Percentiles rank a stretch among this genome's conserved stretches.
These are phyloP conservation scores for Delonix regia DNA, from an alignment of 306 rosid genomes.

Conservation along the genomic window DNA sequence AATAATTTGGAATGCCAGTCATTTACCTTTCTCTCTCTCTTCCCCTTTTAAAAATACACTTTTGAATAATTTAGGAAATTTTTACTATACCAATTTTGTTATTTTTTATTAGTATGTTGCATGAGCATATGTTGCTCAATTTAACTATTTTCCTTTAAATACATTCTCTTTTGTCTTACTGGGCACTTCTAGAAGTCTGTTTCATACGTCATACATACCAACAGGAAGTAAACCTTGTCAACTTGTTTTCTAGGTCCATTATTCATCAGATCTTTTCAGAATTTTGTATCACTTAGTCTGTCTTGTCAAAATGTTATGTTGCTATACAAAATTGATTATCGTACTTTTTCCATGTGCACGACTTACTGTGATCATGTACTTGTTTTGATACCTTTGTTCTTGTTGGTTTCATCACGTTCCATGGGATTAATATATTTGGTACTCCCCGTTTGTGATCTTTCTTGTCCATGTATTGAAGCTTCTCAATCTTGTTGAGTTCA, in stretches of 20 bases:
- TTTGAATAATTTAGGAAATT: not conserved
- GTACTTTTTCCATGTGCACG: not conserved
- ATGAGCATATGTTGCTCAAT: not conserved
- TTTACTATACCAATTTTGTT: not conserved
- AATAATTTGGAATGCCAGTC: not conserved
- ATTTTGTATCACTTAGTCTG: not conserved
- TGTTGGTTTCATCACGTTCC: not conserved
- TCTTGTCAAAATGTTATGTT: not conserved
- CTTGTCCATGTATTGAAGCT: constrained; percentile 46
- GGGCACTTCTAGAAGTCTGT: not conserved
- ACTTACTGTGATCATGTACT: not conserved
- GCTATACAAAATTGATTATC: not conserved
- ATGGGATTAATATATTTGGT: not conserved
- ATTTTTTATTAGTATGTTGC: not conserved
- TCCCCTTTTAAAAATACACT: not conserved
- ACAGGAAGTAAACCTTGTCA: not conserved
- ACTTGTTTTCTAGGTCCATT: not conserved
- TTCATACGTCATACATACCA: not conserved
- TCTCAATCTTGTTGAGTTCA: constrained; percentile 79
- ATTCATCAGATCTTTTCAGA: not conserved
- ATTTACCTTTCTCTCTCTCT: not conserved
- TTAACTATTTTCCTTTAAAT: not conserved
- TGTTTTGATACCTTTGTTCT: no score
- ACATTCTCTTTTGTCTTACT: not conserved
- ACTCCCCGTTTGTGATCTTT: not conserved